phyloP scores from a whole-genome alignment of 176 grass and related monocot genomes.

The Oryza rufipogon region DNA sequence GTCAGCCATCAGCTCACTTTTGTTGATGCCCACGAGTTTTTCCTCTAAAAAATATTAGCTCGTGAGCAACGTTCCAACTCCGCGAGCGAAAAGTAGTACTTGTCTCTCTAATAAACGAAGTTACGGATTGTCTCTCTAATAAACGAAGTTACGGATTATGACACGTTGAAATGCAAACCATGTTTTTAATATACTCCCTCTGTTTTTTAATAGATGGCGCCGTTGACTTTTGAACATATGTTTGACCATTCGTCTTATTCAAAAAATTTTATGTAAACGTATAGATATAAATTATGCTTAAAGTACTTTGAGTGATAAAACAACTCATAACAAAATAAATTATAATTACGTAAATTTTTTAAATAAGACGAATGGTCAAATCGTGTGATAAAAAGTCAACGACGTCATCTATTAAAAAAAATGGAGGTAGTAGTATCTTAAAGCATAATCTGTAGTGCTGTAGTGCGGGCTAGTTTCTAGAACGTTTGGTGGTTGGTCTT shows the following conservation, averaged over 20 bases:
- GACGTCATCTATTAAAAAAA: no score
- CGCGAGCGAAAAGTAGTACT: no score
- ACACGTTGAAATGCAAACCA: not conserved
- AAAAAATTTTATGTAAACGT: no score
- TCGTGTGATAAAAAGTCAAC: no score
- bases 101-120: not conserved
- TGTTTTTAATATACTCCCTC: not conserved
- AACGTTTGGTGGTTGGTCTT: not conserved
- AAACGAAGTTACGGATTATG: not conserved
- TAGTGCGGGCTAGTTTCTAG: not conserved
- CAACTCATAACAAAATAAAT: no score
- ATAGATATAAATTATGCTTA: not conserved
- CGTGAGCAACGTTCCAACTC: not conserved
- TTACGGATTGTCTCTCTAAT: not conserved
- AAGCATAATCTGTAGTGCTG: no score
- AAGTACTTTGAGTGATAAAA: not conserved
- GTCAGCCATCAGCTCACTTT: not conserved
- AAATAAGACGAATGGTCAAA: no score
- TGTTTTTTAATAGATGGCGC: no score
- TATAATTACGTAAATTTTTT: no score
- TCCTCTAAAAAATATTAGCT: not conserved
- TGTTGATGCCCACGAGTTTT: not conserved
- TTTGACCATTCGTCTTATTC: no score
- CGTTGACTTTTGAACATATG: no score
- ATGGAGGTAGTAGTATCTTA: no score